phyloP scores from a whole-genome alignment of 257 asterid species.

The Solanum piurae region DNA sequence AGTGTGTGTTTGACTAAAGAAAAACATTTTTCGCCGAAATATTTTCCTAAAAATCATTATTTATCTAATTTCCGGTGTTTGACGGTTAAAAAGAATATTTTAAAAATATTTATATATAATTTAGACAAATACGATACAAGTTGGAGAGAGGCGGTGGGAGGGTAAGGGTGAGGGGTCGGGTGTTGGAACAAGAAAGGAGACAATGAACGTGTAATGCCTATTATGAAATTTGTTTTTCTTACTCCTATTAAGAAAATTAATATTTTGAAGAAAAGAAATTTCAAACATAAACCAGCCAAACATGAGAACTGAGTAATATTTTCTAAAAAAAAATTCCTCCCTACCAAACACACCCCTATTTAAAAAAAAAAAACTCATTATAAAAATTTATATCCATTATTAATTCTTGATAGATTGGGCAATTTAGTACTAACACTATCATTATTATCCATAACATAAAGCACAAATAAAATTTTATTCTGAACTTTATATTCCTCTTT shows the following conservation, averaged over 20 bases:
- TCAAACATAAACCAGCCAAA: background rate
- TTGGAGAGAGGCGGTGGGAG: background rate
- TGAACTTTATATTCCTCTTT: background rate
- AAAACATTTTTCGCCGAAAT: background rate
- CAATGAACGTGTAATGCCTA: background rate
- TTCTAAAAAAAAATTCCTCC: background rate
- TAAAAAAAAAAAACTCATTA: background rate
- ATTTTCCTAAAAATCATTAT: background rate
- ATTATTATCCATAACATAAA: background rate
- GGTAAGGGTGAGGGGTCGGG: background rate
- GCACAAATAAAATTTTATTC: background rate
- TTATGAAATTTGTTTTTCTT: background rate
- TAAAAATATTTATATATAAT: too few species aligned
- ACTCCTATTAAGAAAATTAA: background rate
- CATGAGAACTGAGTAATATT: background rate
- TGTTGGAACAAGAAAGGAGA: background rate
- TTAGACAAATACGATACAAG: too few species aligned
- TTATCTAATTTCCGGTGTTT: background rate
- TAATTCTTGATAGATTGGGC: background rate
- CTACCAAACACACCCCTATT: background rate
- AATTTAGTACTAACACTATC: background rate
- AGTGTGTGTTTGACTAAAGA: background rate
- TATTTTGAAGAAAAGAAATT: too few species aligned
- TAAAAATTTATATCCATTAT: background rate
- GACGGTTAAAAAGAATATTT: background rate